Evolutionary conservation across 257 asterid species (phyloP).

Genomic region (Osmanthus fragrans): DNA sequence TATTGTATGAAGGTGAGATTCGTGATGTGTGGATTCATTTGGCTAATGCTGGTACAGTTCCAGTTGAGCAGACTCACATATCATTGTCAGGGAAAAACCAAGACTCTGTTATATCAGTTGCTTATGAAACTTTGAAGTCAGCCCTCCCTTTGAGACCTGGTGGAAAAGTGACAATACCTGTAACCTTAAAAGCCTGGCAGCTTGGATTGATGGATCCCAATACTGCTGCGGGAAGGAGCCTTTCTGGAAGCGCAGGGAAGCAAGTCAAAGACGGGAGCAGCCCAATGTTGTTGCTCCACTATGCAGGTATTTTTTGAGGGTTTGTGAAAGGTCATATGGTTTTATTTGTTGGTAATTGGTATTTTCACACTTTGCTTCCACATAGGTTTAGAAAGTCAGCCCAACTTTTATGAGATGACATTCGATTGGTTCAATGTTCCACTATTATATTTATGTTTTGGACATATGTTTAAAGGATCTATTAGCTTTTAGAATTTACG

Average conservation of each 20-base stretch:
- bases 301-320: constrained; percentile 64
- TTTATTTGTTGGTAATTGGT: constrained; percentile 15
- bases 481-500: not conserved
- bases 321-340: constrained; percentile 12
- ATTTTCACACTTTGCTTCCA: not conserved
- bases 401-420: not conserved
- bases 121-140: constrained; percentile 66
- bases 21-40: constrained; percentile 87
- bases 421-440: constrained; percentile 1
- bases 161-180: constrained; percentile 87
- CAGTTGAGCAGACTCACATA: constrained; percentile 90
- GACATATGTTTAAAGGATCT: not conserved
- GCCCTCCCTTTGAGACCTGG: constrained; percentile 94
- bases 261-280: constrained; percentile 83
- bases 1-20: constrained; percentile 94
- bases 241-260: constrained; percentile 55
- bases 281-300: constrained; percentile 88
- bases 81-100: constrained; percentile 95
- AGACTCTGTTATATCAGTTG: constrained; percentile 74
- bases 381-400: not conserved
- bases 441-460: constrained; percentile 2
- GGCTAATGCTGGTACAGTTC: constrained; percentile 97
- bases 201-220: constrained; percentile 65
- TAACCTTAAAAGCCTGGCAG: constrained; percentile 94
- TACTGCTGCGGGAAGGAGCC: constrained; percentile 55